phyloP scores from a whole-genome alignment of 2,329 filamentous ascomycete species.

The Monilinia vaccinii-corymbosi region DNA sequence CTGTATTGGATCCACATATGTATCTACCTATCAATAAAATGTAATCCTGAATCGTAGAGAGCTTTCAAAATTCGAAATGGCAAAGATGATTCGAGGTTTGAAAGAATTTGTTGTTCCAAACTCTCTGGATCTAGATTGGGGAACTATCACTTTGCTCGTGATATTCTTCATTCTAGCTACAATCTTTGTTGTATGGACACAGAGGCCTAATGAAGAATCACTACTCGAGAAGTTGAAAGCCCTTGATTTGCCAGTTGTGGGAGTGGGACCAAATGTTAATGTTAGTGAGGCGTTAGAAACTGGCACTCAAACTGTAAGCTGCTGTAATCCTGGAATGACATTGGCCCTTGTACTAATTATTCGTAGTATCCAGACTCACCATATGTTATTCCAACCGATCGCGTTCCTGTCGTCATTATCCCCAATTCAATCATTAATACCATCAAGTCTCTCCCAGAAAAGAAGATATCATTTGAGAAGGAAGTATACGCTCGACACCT shows the following conservation, averaged over 20 bases:
- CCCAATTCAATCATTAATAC: not conserved
- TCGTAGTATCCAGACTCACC: not conserved
- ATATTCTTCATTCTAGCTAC: not conserved
- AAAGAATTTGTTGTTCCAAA: not conserved
- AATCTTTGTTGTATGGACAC: not conserved
- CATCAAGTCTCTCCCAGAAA: constrained; percentile 3
- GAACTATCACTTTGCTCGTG: not conserved
- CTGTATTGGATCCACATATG: not conserved
- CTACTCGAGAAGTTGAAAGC: not conserved
- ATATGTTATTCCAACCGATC: not conserved
- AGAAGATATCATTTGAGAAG: constrained; percentile 2
- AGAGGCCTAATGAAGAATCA: not conserved
- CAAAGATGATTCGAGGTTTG: not conserved
- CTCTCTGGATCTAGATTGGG: not conserved
- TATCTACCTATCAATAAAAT: not conserved
- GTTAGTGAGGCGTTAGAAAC: not conserved
- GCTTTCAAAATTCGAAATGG: not conserved
- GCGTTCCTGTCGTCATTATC: not conserved
- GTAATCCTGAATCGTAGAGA: not conserved
- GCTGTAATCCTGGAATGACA: not conserved
- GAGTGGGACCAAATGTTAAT: not conserved
- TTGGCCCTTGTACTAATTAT: not conserved
- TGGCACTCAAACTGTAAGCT: not conserved
- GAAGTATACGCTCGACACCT: constrained; percentile 1
- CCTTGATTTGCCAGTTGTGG: not conserved